A percentile compares a stretch with the other conserved stretches of the same genome.
Evolutionary conservation across 2,329 filamentous ascomycete species (phyloP).

Genomic region (Tolypocladium inflatum): DNA sequence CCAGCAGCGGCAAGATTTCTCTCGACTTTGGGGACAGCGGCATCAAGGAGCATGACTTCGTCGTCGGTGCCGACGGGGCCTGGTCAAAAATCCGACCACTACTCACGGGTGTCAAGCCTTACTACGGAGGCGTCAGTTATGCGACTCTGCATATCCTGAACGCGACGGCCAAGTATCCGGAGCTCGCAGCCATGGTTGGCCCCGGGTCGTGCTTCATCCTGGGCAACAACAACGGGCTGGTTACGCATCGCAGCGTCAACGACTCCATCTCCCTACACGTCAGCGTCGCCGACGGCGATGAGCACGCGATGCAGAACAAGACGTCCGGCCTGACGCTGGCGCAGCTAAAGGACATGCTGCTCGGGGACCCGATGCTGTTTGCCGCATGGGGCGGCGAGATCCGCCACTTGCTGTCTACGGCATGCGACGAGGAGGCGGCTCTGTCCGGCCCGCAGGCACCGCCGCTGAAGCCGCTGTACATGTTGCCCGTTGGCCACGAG

Average conservation of each 20-base stretch:
- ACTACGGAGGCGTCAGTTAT: conserved; percentile 27
- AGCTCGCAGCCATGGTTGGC: conserved; percentile 28
- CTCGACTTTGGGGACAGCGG: conserved; percentile 14
- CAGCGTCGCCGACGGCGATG: conserved; percentile 13
- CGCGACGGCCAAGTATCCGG: conserved; percentile 23
- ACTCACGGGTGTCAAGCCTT: conserved; percentile 23
- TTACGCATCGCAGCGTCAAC: conserved; percentile 18
- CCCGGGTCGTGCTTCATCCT: conserved; percentile 24
- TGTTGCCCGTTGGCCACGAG: conserved; percentile 29
- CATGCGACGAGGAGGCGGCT: conserved; percentile 14
- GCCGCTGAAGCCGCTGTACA: conserved; percentile 17
- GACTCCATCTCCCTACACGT: conserved; percentile 20
- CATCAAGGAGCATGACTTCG: conserved; percentile 6
- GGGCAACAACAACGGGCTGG: conserved; percentile 26
- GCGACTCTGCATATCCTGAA: conserved; percentile 24
- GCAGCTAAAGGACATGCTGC: conserved; percentile 9
- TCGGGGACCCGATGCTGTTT: conserved; percentile 12
- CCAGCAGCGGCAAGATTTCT: conserved; percentile 1
- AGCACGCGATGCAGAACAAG: conserved; percentile 7
- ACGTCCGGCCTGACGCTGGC: conserved; percentile 6
- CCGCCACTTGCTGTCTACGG: conserved; percentile 16
- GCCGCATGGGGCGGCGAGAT: conserved; percentile 15
- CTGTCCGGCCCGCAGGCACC: conserved; percentile 8
- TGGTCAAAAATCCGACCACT: conserved; percentile 22
- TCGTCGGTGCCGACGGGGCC: conserved; percentile 9